Percentiles rank a stretch among this genome's conserved stretches.
phyloP scores from a whole-genome alignment of 495 filamentous ascomycete genomes.

The Aspergillus wentii region DNA sequence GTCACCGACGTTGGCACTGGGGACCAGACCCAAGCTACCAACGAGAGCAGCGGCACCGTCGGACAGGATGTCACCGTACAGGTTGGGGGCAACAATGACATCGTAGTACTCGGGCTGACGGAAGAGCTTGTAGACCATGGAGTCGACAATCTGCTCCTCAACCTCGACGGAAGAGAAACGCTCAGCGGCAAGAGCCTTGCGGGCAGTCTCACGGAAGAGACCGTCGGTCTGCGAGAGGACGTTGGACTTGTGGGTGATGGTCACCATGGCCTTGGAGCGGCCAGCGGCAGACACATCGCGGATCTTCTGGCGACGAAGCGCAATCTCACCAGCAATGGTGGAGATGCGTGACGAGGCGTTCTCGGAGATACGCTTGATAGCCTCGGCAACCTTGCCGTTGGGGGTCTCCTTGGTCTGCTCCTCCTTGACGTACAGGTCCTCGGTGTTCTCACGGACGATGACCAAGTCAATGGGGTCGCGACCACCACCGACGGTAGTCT shows the following conservation, averaged over 20 bases:
- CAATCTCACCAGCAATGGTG: constrained; percentile 90
- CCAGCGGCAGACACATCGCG: constrained; percentile 45
- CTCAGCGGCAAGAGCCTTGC: constrained; percentile 59
- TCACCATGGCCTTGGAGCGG: constrained; percentile 71
- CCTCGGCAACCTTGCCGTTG: constrained; percentile 83
- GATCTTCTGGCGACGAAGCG: constrained; percentile 77
- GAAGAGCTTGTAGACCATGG: constrained; percentile 99
- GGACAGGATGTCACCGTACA: constrained; percentile 95
- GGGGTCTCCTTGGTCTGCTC: constrained; percentile 72
- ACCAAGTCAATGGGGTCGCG: constrained; percentile 83
- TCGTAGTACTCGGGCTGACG: constrained; percentile 91
- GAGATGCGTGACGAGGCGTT: constrained; percentile 78
- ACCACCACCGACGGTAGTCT: constrained; percentile 58
- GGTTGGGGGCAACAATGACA: constrained; percentile 95
- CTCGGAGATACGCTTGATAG: constrained; percentile 94
- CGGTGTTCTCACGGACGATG: constrained; percentile 97
- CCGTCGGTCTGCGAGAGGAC: constrained; percentile 96
- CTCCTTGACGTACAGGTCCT: constrained; percentile 98
- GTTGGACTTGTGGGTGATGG: constrained; percentile 98
- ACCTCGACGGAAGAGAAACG: constrained; percentile 60
- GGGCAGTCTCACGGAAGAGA: constrained; percentile 80
- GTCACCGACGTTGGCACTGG: constrained; percentile 94
- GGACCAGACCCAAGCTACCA: constrained; percentile 88
- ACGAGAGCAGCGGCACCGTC: constrained; percentile 95
- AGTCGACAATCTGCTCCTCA: constrained; percentile 98